phyloP scores from a whole-genome alignment of 352 stramenopile genomes.

The Phytophthora aleatoria region DNA sequence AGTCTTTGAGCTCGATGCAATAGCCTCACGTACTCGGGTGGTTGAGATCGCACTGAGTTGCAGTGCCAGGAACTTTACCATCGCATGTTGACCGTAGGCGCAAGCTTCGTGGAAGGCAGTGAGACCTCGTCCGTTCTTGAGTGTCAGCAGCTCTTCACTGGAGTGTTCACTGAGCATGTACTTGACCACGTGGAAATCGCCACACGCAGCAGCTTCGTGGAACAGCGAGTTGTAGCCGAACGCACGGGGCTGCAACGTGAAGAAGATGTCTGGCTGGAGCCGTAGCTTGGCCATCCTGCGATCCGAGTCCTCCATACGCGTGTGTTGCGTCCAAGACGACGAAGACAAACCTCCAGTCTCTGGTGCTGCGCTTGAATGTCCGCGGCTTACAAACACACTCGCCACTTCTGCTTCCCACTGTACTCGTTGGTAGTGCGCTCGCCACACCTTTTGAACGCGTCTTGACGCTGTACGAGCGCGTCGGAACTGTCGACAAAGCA shows the following conservation, averaged over 20 bases:
- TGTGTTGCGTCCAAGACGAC: slow-evolving; percentile 49
- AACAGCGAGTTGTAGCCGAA: slow-evolving; percentile 77
- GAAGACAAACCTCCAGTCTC: slow-evolving; percentile 15
- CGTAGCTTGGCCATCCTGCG: slow-evolving; percentile 60
- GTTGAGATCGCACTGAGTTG: slow-evolving; percentile 9
- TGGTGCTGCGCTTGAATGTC: slow-evolving; percentile 8
- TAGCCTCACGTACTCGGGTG: neutral
- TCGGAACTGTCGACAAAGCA: slow-evolving; percentile 52
- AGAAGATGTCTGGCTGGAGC: slow-evolving; percentile 49
- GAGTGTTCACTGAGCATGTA: slow-evolving; percentile 61
- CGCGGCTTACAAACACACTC: slow-evolving; percentile 46
- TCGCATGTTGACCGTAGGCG: slow-evolving; percentile 65
- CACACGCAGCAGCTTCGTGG: slow-evolving; percentile 61
- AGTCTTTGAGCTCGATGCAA: slow-evolving; percentile 6
- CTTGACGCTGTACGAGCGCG: slow-evolving; percentile 29
- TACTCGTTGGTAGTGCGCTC: slow-evolving; percentile 38
- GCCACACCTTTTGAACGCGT: slow-evolving; percentile 53
- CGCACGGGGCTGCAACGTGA: slow-evolving; percentile 50
- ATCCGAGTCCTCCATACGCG: slow-evolving; percentile 76
- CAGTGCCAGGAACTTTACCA: slow-evolving; percentile 66
- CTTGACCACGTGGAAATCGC: slow-evolving; percentile 80
- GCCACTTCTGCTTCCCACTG: slow-evolving; percentile 54
- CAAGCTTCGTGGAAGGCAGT: slow-evolving; percentile 79
- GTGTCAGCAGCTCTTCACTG: slow-evolving; percentile 37
- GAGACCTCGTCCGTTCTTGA: slow-evolving; percentile 58